Base-by-base conservation (phyloP, 371 early-diverging fungal species). In the Fennellomyces sp. region DNA sequence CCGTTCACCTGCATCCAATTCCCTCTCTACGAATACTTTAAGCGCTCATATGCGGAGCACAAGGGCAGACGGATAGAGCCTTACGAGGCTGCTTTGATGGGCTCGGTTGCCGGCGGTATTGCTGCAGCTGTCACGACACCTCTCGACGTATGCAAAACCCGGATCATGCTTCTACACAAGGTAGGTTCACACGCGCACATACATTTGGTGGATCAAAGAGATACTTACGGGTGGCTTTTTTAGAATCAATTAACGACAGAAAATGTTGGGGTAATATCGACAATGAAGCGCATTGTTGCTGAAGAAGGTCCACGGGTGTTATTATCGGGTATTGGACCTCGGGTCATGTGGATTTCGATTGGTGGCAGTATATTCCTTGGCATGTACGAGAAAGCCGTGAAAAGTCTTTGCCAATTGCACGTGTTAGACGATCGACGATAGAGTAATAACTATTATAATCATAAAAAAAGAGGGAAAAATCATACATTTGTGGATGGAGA, bases 1-100 rank as follows among this genome's bases (percentile, higher is more conserved):
- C 98, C 98, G 5, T 97, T 97, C 69, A 86, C 96, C 0, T 96
- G 96, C 74, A 89, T 97, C 28, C 98, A 97, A 68, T 97, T 97
- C 71, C 96, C 98, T 2, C 69, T 97, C 28, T 97, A 95, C 68
- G 98, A 97, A 74, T 88, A 84, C 57, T 81, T 96, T 58, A 97
- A 97, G 71, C 71, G 74, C 17, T 58, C 67, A 29, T 80, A 83
- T 60, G 69, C 84, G 12, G 54, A 65, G 2, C 65, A 68, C 17
- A 64, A 86, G 11, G 75, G 84, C 26, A 59, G 81, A 27, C 70
- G 61, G 35, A 76, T 88, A 19, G 81, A 89, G 56, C 88, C 94
- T 12, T 90, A 85, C 81, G 92, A 94, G 67, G 94, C 95, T 4
- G 94, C 94, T 0, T 52, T 95, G 8, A 93, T 91, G 66, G 98